Percentiles rank a stretch among this genome's conserved stretches.
These are phyloP conservation scores for Lactarius deliciosus DNA, from an alignment of 768 basidiomycete species.

Conservation along the genomic window DNA sequence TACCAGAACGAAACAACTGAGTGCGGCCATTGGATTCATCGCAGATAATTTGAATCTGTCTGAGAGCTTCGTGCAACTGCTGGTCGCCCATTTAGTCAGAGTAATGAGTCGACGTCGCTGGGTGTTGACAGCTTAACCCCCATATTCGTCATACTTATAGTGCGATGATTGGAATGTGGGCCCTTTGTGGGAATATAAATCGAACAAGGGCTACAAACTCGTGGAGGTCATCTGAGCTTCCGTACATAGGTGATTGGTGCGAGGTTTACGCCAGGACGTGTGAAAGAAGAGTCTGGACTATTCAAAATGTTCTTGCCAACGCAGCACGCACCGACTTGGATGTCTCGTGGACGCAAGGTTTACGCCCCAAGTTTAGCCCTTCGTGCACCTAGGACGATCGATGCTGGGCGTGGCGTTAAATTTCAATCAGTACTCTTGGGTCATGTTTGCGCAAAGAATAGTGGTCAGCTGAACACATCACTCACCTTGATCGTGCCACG, in stretches of 20 bases:
- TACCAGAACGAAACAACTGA: neutral
- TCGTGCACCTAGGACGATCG: no score
- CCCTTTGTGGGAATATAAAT: neutral
- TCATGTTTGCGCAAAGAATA: no score
- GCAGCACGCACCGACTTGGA: neutral
- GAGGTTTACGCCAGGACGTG: neutral
- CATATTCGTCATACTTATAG: neutral
- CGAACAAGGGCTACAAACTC: neutral
- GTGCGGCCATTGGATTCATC: neutral
- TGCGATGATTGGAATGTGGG: neutral
- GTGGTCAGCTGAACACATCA: no score
- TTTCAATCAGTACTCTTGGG: no score
- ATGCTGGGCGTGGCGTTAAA: no score
- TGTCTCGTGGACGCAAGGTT: neutral
- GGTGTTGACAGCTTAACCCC: neutral
- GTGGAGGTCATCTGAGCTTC: constrained; percentile 2
- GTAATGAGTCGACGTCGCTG: neutral
- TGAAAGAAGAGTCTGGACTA: neutral
- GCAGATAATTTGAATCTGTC: neutral
- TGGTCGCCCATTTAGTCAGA: neutral
- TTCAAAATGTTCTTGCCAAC: neutral
- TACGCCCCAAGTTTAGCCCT: no score
- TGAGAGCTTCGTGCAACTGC: neutral
- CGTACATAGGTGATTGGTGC: neutral
- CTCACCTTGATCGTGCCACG: no score